phyloP scores from a whole-genome alignment of 2,329 filamentous ascomycete species.

The Didymella exigua region DNA sequence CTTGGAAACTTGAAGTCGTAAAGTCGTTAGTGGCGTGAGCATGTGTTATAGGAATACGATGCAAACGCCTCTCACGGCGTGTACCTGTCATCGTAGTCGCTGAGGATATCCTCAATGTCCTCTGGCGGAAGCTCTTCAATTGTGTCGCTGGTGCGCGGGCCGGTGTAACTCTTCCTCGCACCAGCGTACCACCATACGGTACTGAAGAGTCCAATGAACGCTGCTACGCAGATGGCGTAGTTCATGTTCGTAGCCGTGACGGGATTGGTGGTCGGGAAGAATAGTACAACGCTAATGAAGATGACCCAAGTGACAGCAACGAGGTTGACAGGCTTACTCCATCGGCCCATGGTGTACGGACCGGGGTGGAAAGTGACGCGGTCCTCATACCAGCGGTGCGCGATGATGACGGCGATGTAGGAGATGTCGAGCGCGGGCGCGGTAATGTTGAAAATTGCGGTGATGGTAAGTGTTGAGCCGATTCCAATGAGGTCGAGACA shows the following conservation, averaged over 20 bases:
- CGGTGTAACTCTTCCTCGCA: constrained; percentile 59
- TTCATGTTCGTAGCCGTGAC: constrained; percentile 56
- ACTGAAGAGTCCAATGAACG: constrained; percentile 57
- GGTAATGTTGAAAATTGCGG: constrained; percentile 56
- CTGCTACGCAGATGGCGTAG: constrained; percentile 55
- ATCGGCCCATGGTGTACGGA: constrained; percentile 62
- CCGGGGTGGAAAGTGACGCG: constrained; percentile 61
- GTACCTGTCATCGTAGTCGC: constrained; percentile 37
- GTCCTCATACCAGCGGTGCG: constrained; percentile 60
- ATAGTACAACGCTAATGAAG: constrained; percentile 67
- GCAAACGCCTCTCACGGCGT: constrained; percentile 21
- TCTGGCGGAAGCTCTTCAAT: constrained; percentile 51
- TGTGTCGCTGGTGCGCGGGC: constrained; percentile 63
- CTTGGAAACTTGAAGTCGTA: background rate
- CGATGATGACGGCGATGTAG: constrained; percentile 66
- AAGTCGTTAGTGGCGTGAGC: background rate
- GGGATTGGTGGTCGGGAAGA: constrained; percentile 54
- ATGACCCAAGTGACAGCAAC: constrained; percentile 65
- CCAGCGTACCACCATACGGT: constrained; percentile 53
- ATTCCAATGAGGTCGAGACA: constrained; percentile 60
- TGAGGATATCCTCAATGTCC: constrained; percentile 48
- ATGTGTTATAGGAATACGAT: background rate
- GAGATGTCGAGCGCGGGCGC: constrained; percentile 57
- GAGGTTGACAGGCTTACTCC: constrained; percentile 61
- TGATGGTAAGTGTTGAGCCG: constrained; percentile 58